Conservation (phyloP, 2,329 filamentous ascomycete genomes). For the Leptographium wingfieldii region DNA sequence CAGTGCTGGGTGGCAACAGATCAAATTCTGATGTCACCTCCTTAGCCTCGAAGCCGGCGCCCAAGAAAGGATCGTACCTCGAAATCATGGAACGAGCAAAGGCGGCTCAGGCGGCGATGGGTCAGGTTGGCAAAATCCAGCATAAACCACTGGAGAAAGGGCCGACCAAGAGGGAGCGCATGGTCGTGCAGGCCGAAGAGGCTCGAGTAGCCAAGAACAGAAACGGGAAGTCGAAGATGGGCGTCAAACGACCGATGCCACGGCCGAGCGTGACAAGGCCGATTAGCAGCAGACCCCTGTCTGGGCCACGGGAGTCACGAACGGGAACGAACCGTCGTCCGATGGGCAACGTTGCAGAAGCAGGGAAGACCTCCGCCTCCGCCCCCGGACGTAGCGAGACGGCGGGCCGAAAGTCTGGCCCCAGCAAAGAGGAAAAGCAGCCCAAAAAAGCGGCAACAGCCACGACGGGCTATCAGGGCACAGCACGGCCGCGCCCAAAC, state of each 20-base stretch:
- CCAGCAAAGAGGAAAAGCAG: constrained; percentile 37
- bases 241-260: background rate
- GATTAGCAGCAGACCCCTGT: background rate
- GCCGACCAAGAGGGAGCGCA: constrained; percentile 42
- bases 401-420: constrained; percentile 15
- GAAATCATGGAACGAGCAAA: constrained; percentile 64
- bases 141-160: constrained; percentile 59
- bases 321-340: background rate
- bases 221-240: background rate
- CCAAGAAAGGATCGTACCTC: constrained; percentile 62
- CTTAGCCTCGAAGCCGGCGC: constrained; percentile 29
- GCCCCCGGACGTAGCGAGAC: background rate
- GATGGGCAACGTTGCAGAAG: background rate
- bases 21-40: background rate
- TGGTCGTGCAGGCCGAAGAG: constrained; percentile 31
- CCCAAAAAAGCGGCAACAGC: constrained; percentile 47
- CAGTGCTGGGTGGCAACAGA: background rate
- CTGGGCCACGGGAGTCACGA: background rate
- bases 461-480: constrained; percentile 55
- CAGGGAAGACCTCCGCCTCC: background rate
- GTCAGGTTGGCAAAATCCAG: constrained; percentile 58
- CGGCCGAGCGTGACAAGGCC: background rate
- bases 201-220: constrained; percentile 12
- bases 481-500: constrained; percentile 42
- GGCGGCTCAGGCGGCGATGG: constrained; percentile 47